phyloP scores from a whole-genome alignment of 2,329 filamentous ascomycete species.

The Fusarium sp. region DNA sequence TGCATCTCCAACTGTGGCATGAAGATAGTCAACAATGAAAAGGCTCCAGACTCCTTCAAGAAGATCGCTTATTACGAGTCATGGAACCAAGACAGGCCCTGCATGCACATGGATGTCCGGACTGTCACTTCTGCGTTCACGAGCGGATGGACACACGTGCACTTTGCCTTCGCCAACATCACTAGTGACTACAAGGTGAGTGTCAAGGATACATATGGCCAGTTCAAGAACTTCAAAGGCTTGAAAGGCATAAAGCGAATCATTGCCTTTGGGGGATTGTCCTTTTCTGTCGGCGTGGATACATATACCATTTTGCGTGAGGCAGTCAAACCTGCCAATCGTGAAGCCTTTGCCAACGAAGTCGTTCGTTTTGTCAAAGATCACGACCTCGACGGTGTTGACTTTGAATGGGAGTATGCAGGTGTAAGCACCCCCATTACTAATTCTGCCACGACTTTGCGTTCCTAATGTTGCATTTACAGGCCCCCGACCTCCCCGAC shows the following conservation, averaged over 20 bases:
- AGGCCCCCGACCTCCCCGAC: too few species aligned
- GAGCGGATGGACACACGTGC: not conserved
- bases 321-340: not conserved
- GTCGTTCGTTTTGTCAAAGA: slow-evolving; percentile 53
- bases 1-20: not conserved
- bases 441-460: too few species aligned
- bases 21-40: not conserved
- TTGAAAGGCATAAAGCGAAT: not conserved
- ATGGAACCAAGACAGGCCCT: not conserved
- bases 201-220: not conserved
- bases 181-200: not conserved
- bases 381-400: slow-evolving; percentile 54
- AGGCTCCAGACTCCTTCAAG: not conserved
- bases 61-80: not conserved
- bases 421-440: slow-evolving; percentile 11
- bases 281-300: not conserved
- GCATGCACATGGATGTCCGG: not conserved
- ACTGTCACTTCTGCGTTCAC: not conserved
- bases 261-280: not conserved
- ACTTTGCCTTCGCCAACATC: not conserved
- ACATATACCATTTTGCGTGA: not conserved
- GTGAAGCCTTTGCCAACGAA: slow-evolving; percentile 46
- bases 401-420: slow-evolving; percentile 59
- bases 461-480: too few species aligned
- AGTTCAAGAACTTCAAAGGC: not conserved